phyloP scores from a whole-genome alignment of 306 rosid species.

The Trifolium repens region DNA sequence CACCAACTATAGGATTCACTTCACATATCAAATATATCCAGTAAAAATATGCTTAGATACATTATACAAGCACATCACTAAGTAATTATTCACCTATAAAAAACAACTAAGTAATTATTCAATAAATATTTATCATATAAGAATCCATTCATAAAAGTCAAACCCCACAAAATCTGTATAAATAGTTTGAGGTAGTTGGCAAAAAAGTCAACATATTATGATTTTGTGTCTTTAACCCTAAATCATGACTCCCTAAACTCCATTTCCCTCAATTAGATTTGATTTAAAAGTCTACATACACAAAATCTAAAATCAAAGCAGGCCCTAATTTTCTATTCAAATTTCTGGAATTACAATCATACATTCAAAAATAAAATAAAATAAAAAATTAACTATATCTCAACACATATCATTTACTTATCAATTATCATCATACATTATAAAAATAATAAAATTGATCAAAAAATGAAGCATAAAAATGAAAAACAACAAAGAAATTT shows the following conservation, averaged over 20 bases:
- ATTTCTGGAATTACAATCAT: background rate
- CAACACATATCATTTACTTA: background rate
- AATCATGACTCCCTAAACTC: background rate
- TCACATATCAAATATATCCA: background rate
- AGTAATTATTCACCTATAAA: background rate
- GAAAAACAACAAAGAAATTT: background rate
- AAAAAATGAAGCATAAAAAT: background rate
- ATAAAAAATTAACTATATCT: background rate
- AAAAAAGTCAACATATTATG: background rate
- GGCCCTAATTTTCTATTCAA: background rate
- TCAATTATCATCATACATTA: background rate
- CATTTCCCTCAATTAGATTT: background rate
- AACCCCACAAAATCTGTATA: background rate
- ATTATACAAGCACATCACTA: background rate
- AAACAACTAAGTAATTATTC: background rate
- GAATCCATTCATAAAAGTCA: background rate
- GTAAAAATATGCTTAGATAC: background rate
- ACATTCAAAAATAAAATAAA: background rate
- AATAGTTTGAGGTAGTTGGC: background rate
- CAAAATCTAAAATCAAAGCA: background rate
- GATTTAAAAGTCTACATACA: background rate
- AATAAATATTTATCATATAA: background rate
- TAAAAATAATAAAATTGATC: background rate
- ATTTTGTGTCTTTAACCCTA: background rate
- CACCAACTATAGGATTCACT: background rate